These are phyloP conservation scores for Mycena belliarum DNA, from an alignment of 768 basidiomycete species.

Conservation along the genomic window DNA sequence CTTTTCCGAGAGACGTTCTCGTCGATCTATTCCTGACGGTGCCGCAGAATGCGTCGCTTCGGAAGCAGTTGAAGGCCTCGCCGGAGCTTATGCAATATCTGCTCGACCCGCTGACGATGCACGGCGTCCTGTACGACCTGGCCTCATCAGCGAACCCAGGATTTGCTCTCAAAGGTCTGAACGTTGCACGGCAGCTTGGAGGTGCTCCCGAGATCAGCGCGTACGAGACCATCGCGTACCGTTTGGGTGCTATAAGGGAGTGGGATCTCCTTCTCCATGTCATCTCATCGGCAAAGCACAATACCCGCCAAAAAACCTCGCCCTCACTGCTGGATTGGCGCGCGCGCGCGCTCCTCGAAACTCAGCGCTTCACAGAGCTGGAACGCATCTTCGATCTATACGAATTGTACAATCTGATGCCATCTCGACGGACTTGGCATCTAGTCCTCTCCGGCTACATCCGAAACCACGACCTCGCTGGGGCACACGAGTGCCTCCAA, in stretches of 20 bases:
- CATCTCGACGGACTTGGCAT: slow-evolving; percentile 67
- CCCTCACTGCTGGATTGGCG: slow-evolving; percentile 71
- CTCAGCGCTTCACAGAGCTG: slow-evolving; percentile 47
- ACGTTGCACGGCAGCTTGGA: slow-evolving; percentile 51
- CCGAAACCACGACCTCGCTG: slow-evolving; percentile 62
- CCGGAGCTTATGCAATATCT: slow-evolving; percentile 24
- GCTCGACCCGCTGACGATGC: slow-evolving; percentile 33
- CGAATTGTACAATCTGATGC: slow-evolving; percentile 41
- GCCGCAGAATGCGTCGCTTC: background rate
- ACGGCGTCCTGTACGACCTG: slow-evolving; percentile 32
- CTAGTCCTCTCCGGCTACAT: slow-evolving; percentile 67
- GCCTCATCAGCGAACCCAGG: slow-evolving; percentile 36
- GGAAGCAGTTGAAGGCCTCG: background rate
- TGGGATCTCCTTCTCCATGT: slow-evolving; percentile 56
- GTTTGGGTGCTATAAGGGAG: slow-evolving; percentile 43
- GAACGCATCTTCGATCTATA: slow-evolving; percentile 53
- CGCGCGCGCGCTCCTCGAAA: slow-evolving; percentile 59
- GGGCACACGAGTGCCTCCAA: slow-evolving; percentile 53
- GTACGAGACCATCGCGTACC: slow-evolving; percentile 59
- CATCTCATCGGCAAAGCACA: slow-evolving; percentile 49
- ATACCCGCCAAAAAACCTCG: slow-evolving; percentile 52
- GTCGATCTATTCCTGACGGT: slow-evolving; percentile 7
- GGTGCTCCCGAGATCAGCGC: slow-evolving; percentile 49
- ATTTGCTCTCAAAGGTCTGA: slow-evolving; percentile 46
- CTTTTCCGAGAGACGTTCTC: slow-evolving; percentile 1